Conservation (phyloP, 441 rosid genomes). For the Daphne laureola region DNA sequence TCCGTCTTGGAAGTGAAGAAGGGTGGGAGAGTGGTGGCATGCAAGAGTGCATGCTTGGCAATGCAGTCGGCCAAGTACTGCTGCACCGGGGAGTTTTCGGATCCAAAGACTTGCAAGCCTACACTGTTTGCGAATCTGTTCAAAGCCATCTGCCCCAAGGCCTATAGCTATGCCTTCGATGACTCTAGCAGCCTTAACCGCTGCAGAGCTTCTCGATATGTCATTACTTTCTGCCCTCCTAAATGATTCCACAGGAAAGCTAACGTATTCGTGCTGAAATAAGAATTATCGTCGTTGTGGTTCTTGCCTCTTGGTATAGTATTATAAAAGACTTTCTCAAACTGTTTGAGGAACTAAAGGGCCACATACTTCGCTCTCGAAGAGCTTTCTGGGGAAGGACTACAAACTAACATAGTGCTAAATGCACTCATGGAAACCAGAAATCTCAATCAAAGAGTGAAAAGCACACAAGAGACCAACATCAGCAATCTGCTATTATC, state of each 20-base stretch:
- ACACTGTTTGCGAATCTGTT: constrained; percentile 71
- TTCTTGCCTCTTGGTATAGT: neutral
- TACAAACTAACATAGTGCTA: too few species aligned
- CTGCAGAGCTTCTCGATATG: constrained; percentile 86
- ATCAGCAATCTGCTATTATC: too few species aligned
- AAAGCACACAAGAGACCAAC: too few species aligned
- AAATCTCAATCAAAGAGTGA: too few species aligned
- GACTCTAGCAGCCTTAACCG: constrained; percentile 76
- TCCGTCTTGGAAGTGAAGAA: constrained; percentile 71
- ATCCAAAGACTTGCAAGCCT: constrained; percentile 74
- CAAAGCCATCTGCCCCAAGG: constrained; percentile 85
- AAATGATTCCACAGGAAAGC: constrained; percentile 21
- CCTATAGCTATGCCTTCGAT: constrained; percentile 93
- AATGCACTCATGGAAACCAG: too few species aligned
- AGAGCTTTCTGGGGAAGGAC: too few species aligned
- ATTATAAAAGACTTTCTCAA: too few species aligned
- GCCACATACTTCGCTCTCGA: too few species aligned
- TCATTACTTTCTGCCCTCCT: constrained; percentile 89
- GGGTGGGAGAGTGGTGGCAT: constrained; percentile 58
- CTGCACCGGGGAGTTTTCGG: constrained; percentile 67
- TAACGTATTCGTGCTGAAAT: neutral
- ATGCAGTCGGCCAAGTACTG: constrained; percentile 85
- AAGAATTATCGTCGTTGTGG: neutral
- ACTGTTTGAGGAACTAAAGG: too few species aligned
- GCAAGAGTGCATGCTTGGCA: constrained; percentile 93